phyloP scores from a whole-genome alignment of 805 yeast genomes.

The Clavispora fructus region DNA sequence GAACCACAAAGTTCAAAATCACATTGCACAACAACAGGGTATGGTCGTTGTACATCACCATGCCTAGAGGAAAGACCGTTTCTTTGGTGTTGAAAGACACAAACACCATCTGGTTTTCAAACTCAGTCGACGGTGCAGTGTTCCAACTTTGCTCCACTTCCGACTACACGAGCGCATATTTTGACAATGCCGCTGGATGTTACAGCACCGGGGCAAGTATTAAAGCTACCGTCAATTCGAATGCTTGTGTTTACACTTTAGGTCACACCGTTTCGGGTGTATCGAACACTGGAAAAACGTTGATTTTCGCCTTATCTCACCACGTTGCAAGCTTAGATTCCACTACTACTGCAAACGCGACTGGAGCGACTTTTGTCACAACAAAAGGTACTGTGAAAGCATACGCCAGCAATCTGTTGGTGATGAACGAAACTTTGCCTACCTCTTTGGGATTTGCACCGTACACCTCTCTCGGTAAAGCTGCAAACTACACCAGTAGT shows the following conservation, averaged over 20 bases:
- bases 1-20: conserved; percentile 30
- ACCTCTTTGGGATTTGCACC: conserved; percentile 32
- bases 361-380: conserved; percentile 46
- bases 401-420: conserved; percentile 35
- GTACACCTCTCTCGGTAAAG: conserved; percentile 18
- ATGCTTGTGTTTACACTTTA: conserved; percentile 44
- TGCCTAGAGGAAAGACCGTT: conserved; percentile 3
- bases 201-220: conserved; percentile 50
- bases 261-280: conserved; percentile 45
- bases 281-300: conserved; percentile 43
- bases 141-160: not conserved
- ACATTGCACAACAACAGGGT: conserved; percentile 33
- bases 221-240: conserved; percentile 43
- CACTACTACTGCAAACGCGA: conserved; percentile 22
- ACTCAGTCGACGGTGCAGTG: not conserved
- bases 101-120: not conserved
- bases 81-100: not conserved
- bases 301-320: conserved; percentile 68
- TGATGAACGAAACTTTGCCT: conserved; percentile 29
- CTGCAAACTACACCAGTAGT: conserved; percentile 8
- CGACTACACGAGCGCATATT: conserved; percentile 19
- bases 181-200: conserved; percentile 66
- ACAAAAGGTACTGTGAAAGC: conserved; percentile 50
- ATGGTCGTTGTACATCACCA: conserved; percentile 51
- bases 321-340: conserved; percentile 44